A percentile compares a stretch with the other conserved stretches of the same genome.
Evolutionary conservation across 768 basidiomycete species (phyloP).

Genomic region (Termitomyces sp.): DNA sequence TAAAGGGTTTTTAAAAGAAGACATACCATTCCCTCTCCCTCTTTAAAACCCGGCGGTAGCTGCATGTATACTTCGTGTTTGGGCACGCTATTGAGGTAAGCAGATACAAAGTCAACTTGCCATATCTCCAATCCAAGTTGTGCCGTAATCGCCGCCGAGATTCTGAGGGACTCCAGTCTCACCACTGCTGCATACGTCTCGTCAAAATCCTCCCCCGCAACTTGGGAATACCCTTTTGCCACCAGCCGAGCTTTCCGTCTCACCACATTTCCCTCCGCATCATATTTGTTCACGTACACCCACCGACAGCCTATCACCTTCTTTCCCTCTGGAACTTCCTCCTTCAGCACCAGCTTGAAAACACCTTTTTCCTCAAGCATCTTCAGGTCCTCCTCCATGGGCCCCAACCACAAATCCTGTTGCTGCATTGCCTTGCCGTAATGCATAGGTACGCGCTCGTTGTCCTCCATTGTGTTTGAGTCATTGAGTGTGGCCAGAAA

Average conservation of each 20-base stretch:
- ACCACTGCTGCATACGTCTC: background rate
- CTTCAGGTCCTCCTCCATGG: constrained; percentile 20
- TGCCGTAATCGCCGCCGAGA: background rate
- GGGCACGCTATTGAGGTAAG: constrained; percentile 29
- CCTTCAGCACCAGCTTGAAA: constrained; percentile 12
- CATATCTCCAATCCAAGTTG: constrained; percentile 21
- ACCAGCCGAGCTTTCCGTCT: background rate
- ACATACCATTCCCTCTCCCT: constrained; percentile 2
- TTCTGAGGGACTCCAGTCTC: background rate
- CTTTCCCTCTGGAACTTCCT: too few relatives aligned
- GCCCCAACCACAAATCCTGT: constrained; percentile 8
- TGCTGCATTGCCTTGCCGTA: constrained; percentile 14
- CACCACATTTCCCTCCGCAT: too few relatives aligned
- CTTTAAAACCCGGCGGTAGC: background rate
- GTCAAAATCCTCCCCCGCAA: constrained; percentile 28
- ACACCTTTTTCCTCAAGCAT: constrained; percentile 9
- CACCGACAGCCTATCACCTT: too few relatives aligned
- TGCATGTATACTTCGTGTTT: constrained; percentile 8
- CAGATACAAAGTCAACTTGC: constrained; percentile 29
- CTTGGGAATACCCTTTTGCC: constrained; percentile 16
- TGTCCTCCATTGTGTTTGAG: background rate
- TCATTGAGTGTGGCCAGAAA: background rate
- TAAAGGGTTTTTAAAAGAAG: constrained; percentile 16
- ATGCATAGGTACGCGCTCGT: background rate
- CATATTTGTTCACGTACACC: too few relatives aligned